These are phyloP conservation scores for Geranium brycei DNA, from an alignment of 345 rosid species.

Conservation along the genomic window DNA sequence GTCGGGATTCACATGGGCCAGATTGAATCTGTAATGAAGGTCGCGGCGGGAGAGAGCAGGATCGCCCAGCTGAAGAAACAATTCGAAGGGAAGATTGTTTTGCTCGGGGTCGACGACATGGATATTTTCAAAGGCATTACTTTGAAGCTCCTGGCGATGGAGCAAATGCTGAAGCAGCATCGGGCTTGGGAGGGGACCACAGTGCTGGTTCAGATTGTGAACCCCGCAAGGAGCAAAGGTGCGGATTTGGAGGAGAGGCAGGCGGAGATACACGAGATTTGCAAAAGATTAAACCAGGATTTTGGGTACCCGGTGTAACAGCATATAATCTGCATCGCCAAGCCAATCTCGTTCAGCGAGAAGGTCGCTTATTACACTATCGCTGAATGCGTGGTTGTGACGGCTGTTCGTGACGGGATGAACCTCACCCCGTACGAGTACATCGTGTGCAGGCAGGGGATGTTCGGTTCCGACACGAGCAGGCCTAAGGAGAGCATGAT, in stretches of 20 bases:
- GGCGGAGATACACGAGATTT: constrained; percentile 18
- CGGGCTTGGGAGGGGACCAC: constrained; percentile 20
- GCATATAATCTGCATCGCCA: constrained; percentile 22
- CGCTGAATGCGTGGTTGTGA: constrained; percentile 31
- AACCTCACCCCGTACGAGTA: constrained; percentile 29
- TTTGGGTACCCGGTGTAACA: constrained; percentile 26
- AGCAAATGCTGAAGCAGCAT: constrained; percentile 25
- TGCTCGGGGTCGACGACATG: constrained; percentile 29
- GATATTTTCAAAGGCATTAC: constrained; percentile 28
- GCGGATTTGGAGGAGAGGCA: constrained; percentile 15
- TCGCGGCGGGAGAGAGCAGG: constrained; percentile 15
- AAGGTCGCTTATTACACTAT: constrained; percentile 24
- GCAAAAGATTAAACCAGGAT: constrained; percentile 18
- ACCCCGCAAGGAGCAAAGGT: constrained; percentile 29
- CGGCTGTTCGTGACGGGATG: constrained; percentile 35
- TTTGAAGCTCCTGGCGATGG: constrained; percentile 26
- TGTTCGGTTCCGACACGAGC: constrained; percentile 1
- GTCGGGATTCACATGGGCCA: constrained; percentile 33
- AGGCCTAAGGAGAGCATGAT: constrained; percentile 24
- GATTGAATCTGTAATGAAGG: constrained; percentile 19
- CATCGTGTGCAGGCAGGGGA: constrained; percentile 25
- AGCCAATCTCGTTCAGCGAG: constrained; percentile 18
- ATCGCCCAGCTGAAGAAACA: constrained; percentile 16
- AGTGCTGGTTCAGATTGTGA: constrained; percentile 27
- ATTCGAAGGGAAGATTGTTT: constrained; percentile 21